Evolutionary conservation across 106 monocot genomes (phyloP).

Genomic region (Chionographis japonica): DNA sequence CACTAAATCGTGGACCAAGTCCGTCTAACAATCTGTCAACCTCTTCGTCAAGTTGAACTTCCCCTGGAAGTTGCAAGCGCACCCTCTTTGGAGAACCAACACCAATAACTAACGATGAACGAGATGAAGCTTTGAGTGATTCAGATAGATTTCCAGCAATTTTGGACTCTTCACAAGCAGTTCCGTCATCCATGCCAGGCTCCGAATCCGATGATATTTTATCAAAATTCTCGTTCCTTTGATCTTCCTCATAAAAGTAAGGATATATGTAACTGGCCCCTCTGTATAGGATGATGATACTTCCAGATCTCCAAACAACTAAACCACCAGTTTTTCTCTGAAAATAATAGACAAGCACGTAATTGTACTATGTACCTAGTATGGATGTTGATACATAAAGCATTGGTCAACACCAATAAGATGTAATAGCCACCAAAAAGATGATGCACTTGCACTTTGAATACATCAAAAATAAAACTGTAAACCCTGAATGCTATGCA

Average conservation of each 20-base stretch:
- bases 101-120: slow-evolving; percentile 45
- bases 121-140: slow-evolving; percentile 3
- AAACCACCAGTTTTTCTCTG: slow-evolving; percentile 98
- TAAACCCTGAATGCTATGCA: too few relatives aligned
- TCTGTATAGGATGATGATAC: slow-evolving; percentile 80
- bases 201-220: slow-evolving; percentile 7
- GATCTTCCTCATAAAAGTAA: slow-evolving; percentile 43
- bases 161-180: slow-evolving; percentile 16
- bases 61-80: slow-evolving; percentile 70
- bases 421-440: too few relatives aligned
- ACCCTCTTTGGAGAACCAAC: slow-evolving; percentile 76
- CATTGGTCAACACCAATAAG: too few relatives aligned
- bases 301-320: slow-evolving; percentile 97
- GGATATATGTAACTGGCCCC: slow-evolving; percentile 83
- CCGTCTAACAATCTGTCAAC: slow-evolving; percentile 78
- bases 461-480: too few relatives aligned
- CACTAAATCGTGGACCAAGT: slow-evolving; percentile 83
- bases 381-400: too few relatives aligned
- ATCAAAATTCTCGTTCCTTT: slow-evolving; percentile 3
- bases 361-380: neutral
- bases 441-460: too few relatives aligned
- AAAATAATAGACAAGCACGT: slow-evolving; percentile 8
- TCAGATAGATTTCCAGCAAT: slow-evolving; percentile 12
- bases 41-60: slow-evolving; percentile 72
- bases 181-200: slow-evolving; percentile 1